Evolutionary conservation across 176 grass and related monocot genomes (phyloP), one percentile per base, ranked within the genome.

Genomic region (Carex myosuroides): DNA sequence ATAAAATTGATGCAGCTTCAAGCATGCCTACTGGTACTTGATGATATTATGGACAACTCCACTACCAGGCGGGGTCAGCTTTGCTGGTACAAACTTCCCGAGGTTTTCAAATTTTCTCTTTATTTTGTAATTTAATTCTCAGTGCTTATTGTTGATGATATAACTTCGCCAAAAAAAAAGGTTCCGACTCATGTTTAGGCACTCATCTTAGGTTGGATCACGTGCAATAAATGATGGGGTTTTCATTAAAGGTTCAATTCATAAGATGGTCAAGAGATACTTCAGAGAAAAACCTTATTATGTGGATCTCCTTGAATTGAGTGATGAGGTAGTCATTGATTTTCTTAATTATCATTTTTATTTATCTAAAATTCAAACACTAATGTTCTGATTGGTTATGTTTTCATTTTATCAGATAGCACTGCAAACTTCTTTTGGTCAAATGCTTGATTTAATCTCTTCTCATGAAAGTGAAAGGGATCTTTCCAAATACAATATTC

Each of bases 31-130:
- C 89, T 99, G n/a, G 96, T 99, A 78, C 88, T 95, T 87, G 96
- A 99, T 74, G 96, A 99, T 89, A 95, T 95, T 66, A 99, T 95
- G 96, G 96, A 95, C 68, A 91, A 88, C 18, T 99, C 96, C 13
- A 85, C 86, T 66, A 99, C 96, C 66, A 92, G 96, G 17, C 91
- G 93, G 8, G 91, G 93, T 50, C 93, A 92, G 14, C 96, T 88
- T 89, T 99, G 96, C 56, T 99, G 93, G 93, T 94, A 85, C 87
- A 93, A 92, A 71, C 66, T 94, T 21, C 85, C 91, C 65, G 88
- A 92, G 93, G 93, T 99, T 77, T 39, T 87, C 66, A 42, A 41
- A 30, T 48, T 66, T 63, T 39, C 14, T 70, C 17, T 39, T 42
- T 24, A 70, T 10, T 83, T 37, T 16, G n/a, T 76, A 86, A 58